These are phyloP conservation scores for Metschnikowia picachoensis DNA, from an alignment of 805 yeast species.

Conservation along the genomic window DNA sequence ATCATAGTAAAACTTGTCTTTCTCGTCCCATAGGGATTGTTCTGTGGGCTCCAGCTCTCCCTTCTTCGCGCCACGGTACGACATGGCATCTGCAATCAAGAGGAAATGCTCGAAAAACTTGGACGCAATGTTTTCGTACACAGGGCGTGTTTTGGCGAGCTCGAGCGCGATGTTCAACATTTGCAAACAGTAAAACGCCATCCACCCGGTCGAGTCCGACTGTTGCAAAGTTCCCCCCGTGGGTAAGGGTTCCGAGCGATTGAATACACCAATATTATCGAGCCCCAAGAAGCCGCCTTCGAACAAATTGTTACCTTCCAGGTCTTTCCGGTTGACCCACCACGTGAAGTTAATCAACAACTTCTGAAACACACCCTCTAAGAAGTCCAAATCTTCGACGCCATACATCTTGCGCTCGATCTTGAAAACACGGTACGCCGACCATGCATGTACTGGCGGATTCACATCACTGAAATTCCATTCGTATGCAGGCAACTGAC, in stretches of 20 bases:
- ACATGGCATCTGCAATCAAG: constrained; percentile 91
- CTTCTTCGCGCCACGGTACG: constrained; percentile 48
- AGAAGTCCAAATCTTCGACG: constrained; percentile 72
- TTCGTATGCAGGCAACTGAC: constrained; percentile 96
- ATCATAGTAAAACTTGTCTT: constrained; percentile 85
- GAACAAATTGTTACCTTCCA: constrained; percentile 81
- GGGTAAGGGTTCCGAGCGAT: constrained; percentile 89
- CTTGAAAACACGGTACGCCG: constrained; percentile 82
- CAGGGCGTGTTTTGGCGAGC: constrained; percentile 77
- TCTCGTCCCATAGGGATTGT: constrained; percentile 83
- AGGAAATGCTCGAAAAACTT: constrained; percentile 92
- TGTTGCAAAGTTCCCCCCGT: constrained; percentile 89
- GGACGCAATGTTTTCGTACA: constrained; percentile 89
- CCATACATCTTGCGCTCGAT: constrained; percentile 83
- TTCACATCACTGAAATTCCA: constrained; percentile 96
- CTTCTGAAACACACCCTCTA: constrained; percentile 92
- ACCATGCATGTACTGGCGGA: constrained; percentile 98
- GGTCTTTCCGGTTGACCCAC: constrained; percentile 95
- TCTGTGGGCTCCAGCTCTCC: constrained; percentile 42
- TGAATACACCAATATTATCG: constrained; percentile 89
- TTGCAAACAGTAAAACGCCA: constrained; percentile 87
- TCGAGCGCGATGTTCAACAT: constrained; percentile 92
- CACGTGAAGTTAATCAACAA: constrained; percentile 85
- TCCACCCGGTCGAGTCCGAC: constrained; percentile 97
- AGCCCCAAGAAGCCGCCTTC: constrained; percentile 93